A percentile compares a stretch with the other conserved stretches of the same genome.
These are phyloP conservation scores for Blastocystis sp. DNA, from an alignment of 352 stramenopile species.

Conservation along the genomic window DNA sequence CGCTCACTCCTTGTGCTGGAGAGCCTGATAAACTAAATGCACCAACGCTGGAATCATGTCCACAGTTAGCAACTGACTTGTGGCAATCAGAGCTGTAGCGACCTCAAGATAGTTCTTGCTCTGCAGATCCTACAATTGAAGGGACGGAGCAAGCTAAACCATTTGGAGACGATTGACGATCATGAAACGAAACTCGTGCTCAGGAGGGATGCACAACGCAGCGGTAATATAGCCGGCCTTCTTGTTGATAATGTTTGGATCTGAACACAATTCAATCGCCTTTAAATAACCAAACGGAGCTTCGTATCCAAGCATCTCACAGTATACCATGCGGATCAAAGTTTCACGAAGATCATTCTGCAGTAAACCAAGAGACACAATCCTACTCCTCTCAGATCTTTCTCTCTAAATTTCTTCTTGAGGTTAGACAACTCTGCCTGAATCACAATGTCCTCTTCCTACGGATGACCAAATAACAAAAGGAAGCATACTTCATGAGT, in stretches of 20 bases:
- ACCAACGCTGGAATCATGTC: constrained; percentile 95
- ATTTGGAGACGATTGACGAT: constrained; percentile 98
- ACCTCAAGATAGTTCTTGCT: constrained; percentile 59
- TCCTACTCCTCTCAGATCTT: constrained; percentile 38
- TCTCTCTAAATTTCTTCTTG: constrained; percentile 56
- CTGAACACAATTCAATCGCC: constrained; percentile 87
- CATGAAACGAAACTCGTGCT: constrained; percentile 99
- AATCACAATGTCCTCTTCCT: constrained; percentile 60
- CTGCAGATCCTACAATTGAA: constrained; percentile 56
- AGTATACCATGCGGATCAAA: constrained; percentile 97
- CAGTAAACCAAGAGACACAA: background rate
- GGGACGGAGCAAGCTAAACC: background rate
- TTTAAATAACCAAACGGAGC: constrained; percentile 96
- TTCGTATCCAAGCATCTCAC: constrained; percentile 99
- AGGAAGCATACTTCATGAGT: constrained; percentile 27
- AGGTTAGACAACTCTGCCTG: constrained; percentile 35
- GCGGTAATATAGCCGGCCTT: constrained; percentile 72
- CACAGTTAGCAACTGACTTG: constrained; percentile 87
- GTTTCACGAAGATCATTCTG: constrained; percentile 58
- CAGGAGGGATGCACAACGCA: constrained; percentile 86
- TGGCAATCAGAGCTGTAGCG: constrained; percentile 81
- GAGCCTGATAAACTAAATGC: constrained; percentile 85
- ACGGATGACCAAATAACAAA: background rate
- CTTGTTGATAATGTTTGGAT: constrained; percentile 83
- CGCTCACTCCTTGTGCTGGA: constrained; percentile 85